phyloP scores from a whole-genome alignment of 192 early-diverging fungal species.

The Funneliformis mosseae region DNA sequence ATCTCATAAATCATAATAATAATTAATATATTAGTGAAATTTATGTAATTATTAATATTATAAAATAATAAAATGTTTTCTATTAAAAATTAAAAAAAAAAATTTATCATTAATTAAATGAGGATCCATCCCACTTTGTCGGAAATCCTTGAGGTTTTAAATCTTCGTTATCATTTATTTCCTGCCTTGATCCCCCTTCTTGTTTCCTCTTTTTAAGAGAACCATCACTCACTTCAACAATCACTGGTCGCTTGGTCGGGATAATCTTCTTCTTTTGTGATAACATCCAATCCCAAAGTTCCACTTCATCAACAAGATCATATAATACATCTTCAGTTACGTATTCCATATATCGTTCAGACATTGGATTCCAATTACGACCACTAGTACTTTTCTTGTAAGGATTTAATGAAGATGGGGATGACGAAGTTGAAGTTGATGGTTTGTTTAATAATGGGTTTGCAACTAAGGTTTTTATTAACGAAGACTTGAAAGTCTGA shows the following conservation, averaged over 20 bases:
- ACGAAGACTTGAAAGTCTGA: background rate
- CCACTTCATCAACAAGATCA: slow-evolving; percentile 66
- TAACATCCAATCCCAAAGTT: slow-evolving; percentile 46
- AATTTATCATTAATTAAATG: background rate
- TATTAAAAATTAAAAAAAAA: background rate
- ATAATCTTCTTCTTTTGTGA: slow-evolving; percentile 16
- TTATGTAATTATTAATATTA: background rate
- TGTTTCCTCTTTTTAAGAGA: slow-evolving; percentile 13
- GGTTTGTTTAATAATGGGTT: background rate
- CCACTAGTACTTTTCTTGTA: background rate
- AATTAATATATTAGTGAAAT: background rate
- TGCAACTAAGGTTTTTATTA: background rate
- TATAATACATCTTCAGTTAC: slow-evolving; percentile 61
- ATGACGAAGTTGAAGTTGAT: background rate
- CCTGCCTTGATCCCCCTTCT: background rate
- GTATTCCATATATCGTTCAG: slow-evolving; percentile 56
- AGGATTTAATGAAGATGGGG: background rate
- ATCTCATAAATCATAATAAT: slow-evolving; percentile 1
- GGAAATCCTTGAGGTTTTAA: background rate
- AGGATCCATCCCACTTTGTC: background rate
- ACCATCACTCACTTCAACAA: slow-evolving; percentile 8
- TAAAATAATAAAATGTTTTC: background rate
- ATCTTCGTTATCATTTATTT: background rate
- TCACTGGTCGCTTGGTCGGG: background rate
- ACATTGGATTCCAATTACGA: slow-evolving; percentile 57